phyloP scores from a whole-genome alignment of 495 filamentous ascomycete genomes.

The Geopyxis carbonaria region DNA sequence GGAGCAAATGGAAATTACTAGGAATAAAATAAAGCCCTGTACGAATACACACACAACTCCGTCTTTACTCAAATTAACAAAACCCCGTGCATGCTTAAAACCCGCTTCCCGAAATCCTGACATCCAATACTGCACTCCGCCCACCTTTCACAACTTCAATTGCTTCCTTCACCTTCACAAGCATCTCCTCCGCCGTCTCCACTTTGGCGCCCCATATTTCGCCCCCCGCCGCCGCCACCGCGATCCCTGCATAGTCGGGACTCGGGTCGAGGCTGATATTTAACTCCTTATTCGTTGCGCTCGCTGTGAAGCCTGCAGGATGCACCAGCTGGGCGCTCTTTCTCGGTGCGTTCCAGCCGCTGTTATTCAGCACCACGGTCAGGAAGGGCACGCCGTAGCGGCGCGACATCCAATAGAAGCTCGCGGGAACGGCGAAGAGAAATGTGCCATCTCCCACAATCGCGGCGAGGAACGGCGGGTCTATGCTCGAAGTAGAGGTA shows the following conservation, averaged over 20 bases:
- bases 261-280: slow-evolving; percentile 77
- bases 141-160: slow-evolving; percentile 51
- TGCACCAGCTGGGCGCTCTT: slow-evolving; percentile 65
- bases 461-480: slow-evolving; percentile 54
- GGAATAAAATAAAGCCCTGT: too few relatives aligned
- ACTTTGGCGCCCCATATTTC: slow-evolving; percentile 40
- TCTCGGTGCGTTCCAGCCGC: slow-evolving; percentile 80
- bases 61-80: too few relatives aligned
- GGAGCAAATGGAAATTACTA: too few relatives aligned
- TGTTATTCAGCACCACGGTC: slow-evolving; percentile 87
- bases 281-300: slow-evolving; percentile 65
- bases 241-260: slow-evolving; percentile 83
- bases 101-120: slow-evolving; percentile 10
- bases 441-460: slow-evolving; percentile 89
- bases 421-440: slow-evolving; percentile 74
- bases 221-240: slow-evolving; percentile 72
- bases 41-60: too few relatives aligned
- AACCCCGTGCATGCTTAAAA: too few relatives aligned
- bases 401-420: slow-evolving; percentile 80
- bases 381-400: slow-evolving; percentile 77
- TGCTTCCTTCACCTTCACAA: slow-evolving; percentile 45
- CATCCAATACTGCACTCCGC: slow-evolving; percentile 49
- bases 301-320: slow-evolving; percentile 60
- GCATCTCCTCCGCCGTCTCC: slow-evolving; percentile 42
- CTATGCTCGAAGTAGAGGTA: slow-evolving; percentile 32